Evolutionary conservation across 164 flowering plant genomes (phyloP).

Genomic region (Cinnamomum chago): DNA sequence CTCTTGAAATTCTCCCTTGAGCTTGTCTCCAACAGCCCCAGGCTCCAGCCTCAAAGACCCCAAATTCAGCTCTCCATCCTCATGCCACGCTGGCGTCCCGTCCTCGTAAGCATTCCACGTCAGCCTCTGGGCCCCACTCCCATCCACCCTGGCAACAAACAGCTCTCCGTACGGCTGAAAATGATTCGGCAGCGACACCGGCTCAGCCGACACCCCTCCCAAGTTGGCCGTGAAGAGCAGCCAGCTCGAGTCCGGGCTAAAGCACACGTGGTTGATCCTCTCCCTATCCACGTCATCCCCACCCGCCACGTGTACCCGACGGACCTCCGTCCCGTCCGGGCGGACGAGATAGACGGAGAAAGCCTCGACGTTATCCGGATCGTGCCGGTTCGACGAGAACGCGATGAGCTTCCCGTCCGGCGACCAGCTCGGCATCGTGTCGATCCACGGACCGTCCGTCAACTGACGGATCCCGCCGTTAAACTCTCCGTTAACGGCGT

Average conservation of each 20-base stretch:
- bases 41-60: slow-evolving; percentile 25
- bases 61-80: slow-evolving; percentile 16
- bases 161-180: slow-evolving; percentile 92
- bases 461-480: slow-evolving; percentile 53
- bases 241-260: slow-evolving; percentile 69
- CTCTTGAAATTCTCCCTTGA: slow-evolving; percentile 55
- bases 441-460: slow-evolving; percentile 84
- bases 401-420: slow-evolving; percentile 75
- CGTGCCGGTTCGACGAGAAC: slow-evolving; percentile 49
- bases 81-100: slow-evolving; percentile 82
- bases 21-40: slow-evolving; percentile 34
- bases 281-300: slow-evolving; percentile 43
- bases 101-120: slow-evolving; percentile 83
- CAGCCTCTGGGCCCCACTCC: slow-evolving; percentile 68
- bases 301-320: slow-evolving; percentile 55
- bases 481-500: slow-evolving; percentile 53
- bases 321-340: slow-evolving; percentile 22
- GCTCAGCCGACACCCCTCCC: slow-evolving; percentile 75
- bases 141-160: slow-evolving; percentile 57
- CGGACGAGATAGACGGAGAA: slow-evolving; percentile 33
- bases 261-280: slow-evolving; percentile 83
- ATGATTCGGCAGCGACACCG: slow-evolving; percentile 76
- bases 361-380: slow-evolving; percentile 34
- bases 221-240: slow-evolving; percentile 65
- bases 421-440: slow-evolving; percentile 95